Base-by-base conservation (phyloP, 2,329 filamentous ascomycete genomes). In the Calonectria honghensis region DNA sequence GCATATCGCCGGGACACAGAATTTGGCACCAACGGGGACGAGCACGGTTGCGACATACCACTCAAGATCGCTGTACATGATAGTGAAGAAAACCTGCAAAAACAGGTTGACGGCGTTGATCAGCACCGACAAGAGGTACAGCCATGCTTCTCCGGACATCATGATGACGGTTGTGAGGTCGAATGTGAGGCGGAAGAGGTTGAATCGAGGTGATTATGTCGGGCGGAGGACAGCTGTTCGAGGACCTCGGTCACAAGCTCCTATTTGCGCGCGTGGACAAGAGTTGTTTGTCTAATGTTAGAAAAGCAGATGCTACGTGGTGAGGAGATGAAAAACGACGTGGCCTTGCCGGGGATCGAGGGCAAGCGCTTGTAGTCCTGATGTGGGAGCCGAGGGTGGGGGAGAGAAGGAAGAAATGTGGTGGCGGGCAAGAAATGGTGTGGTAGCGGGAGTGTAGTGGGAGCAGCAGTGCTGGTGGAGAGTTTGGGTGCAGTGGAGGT, bases 101-200 rank as follows among this genome's bases (percentile, higher is more conserved):
- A 99, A 99, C 84, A 99, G 92, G 91, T 99, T 99, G 92, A 99
- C 96, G 89, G 97, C 97, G 90, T 99, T 99, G 90, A 99, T 97
- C 86, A 99, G 92, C 87, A 99, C 97, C 88, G 96, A 94, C 88
- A 99, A 91, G 83, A 99, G 93, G 90, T 97, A 99, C 86, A 99
- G 90, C 97, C 97, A 98, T 86, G 96, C 96, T 92, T 98, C 96
- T 87, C 96, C 96, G 84, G 96, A 98, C 96, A 98, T 98, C 79
- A 85, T 86, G 63, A 59, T 81, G 78, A 72, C 76, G 77, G 74
- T 64, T 75, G 54, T 61, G 50, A 68, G 35, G 65, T 61, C 29
- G 50, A 69, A 70, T 61, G 35, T 32, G 57, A 61, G 37, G 57
- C 27, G 35, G 35, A n/a, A 18, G 32, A 27, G 35, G 32, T 20